Conservation (phyloP, 176 grass and related monocot genomes). For the Zoysia pacifica region DNA sequence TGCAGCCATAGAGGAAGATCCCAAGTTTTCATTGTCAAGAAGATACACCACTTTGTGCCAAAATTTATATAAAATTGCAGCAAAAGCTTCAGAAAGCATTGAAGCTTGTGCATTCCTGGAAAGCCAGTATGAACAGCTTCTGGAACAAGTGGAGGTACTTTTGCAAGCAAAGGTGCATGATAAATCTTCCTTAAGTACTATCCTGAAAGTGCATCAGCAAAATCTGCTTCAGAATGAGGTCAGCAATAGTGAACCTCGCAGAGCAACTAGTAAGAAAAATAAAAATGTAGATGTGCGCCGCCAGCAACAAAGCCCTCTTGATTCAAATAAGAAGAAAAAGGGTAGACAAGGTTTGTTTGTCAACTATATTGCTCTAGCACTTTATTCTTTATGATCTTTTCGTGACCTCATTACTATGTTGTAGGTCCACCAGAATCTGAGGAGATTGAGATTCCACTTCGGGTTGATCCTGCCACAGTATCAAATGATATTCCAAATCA, state of each 20-base stretch:
- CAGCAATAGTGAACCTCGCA: conserved; percentile 49
- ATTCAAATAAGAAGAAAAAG: conserved; percentile 70
- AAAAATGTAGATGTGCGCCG: conserved; percentile 51
- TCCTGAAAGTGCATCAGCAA: conserved; percentile 58
- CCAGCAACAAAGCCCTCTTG: conserved; percentile 50
- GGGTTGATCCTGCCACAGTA: conserved; percentile 43
- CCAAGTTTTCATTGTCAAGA: conserved; percentile 59
- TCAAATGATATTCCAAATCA: conserved; percentile 63
- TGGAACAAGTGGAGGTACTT: conserved; percentile 77
- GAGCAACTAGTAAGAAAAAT: conserved; percentile 61
- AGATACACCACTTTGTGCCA: conserved; percentile 51
- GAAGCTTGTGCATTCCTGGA: conserved; percentile 76
- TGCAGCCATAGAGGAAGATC: conserved; percentile 54
- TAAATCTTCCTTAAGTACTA: conserved; percentile 51
- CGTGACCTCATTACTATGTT: conserved; percentile 35
- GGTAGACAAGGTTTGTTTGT: conserved; percentile 56
- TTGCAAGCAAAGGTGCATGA: conserved; percentile 79
- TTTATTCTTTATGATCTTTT: conserved; percentile 22
- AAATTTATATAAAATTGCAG: conserved; percentile 74
- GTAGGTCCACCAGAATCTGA: conserved; percentile 55
- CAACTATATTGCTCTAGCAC: conserved; percentile 10
- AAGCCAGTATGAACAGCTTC: conserved; percentile 70
- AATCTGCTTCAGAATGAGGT: conserved; percentile 59
- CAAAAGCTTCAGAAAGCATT: conserved; percentile 57
- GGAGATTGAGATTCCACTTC: conserved; percentile 54